These are phyloP conservation scores for Pyronema omphalodes DNA, from an alignment of 495 filamentous ascomycete genomes.

Conservation along the genomic window DNA sequence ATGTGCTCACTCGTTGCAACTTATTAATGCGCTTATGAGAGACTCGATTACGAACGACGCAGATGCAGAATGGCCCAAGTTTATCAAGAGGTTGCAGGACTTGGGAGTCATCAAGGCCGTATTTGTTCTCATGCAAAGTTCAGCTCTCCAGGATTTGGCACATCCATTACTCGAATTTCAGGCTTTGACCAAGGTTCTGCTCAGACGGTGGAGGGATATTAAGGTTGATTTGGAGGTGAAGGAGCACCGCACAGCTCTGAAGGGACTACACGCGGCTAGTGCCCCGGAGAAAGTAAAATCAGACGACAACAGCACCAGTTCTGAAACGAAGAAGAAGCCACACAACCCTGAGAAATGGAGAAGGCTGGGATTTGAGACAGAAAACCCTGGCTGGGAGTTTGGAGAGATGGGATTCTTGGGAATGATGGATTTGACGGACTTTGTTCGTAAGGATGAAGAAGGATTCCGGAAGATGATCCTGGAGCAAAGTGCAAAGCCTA, in stretches of 20 bases:
- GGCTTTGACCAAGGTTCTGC: conserved; percentile 69
- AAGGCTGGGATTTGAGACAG: conserved; percentile 77
- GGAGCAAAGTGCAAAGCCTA: conserved; percentile 63
- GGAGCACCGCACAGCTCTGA: conserved; percentile 75
- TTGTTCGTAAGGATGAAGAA: conserved; percentile 75
- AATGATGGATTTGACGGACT: conserved; percentile 95
- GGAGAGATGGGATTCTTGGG: conserved; percentile 73
- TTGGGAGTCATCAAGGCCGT: conserved; percentile 84
- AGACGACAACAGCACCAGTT: conserved; percentile 26
- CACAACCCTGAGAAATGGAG: conserved; percentile 91
- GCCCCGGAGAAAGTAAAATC: conserved; percentile 33
- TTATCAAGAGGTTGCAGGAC: conserved; percentile 85
- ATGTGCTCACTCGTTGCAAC: conserved; percentile 83
- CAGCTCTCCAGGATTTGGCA: conserved; percentile 79
- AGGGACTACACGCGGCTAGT: conserved; percentile 66
- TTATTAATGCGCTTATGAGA: conserved; percentile 88
- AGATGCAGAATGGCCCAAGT: conserved; percentile 76
- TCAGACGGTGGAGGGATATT: conserved; percentile 81
- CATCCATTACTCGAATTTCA: conserved; percentile 92
- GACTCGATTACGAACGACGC: conserved; percentile 72
- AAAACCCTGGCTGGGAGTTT: conserved; percentile 72
- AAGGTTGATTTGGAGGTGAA: conserved; percentile 65
- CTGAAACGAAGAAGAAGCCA: conserved; percentile 32
- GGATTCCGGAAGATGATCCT: conserved; percentile 76
- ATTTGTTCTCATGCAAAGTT: conserved; percentile 81